Evolutionary conservation across 2,329 filamentous ascomycete species (phyloP).

Genomic region (Colletotrichum tofieldiae): DNA sequence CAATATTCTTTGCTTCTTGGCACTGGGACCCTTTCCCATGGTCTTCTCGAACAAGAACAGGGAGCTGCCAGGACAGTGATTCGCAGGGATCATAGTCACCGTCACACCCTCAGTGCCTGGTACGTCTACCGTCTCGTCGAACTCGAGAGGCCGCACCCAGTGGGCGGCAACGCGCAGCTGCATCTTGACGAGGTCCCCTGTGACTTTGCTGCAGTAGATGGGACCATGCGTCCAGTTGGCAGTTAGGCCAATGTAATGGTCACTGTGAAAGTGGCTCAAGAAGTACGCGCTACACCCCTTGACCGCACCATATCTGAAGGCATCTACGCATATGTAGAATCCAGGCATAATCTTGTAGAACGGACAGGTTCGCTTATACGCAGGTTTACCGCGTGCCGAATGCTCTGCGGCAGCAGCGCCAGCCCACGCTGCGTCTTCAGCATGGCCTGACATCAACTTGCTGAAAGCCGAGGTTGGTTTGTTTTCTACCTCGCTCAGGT

Average conservation of each 20-base stretch:
- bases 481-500: slow-evolving; percentile 59
- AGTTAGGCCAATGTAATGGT: slow-evolving; percentile 94
- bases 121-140: slow-evolving; percentile 84
- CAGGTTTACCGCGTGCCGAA: slow-evolving; percentile 85
- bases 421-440: slow-evolving; percentile 92
- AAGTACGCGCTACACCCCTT: slow-evolving; percentile 96
- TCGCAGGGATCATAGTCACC: slow-evolving; percentile 96
- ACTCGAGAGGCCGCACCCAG: slow-evolving; percentile 89
- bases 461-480: slow-evolving; percentile 82
- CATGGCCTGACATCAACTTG: slow-evolving; percentile 92
- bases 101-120: slow-evolving; percentile 85
- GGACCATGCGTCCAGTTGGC: slow-evolving; percentile 92
- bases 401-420: slow-evolving; percentile 85
- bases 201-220: slow-evolving; percentile 96
- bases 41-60: slow-evolving; percentile 92
- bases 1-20: slow-evolving; percentile 82
- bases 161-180: slow-evolving; percentile 89
- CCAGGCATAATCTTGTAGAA: slow-evolving; percentile 99
- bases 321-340: slow-evolving; percentile 93
- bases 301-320: slow-evolving; percentile 94
- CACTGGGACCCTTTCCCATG: slow-evolving; percentile 71
- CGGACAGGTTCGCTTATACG: slow-evolving; percentile 91
- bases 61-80: slow-evolving; percentile 96
- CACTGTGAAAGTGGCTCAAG: slow-evolving; percentile 96
- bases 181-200: slow-evolving; percentile 88